phyloP scores from a whole-genome alignment of 345 rosid species.

The Firmiana major region DNA sequence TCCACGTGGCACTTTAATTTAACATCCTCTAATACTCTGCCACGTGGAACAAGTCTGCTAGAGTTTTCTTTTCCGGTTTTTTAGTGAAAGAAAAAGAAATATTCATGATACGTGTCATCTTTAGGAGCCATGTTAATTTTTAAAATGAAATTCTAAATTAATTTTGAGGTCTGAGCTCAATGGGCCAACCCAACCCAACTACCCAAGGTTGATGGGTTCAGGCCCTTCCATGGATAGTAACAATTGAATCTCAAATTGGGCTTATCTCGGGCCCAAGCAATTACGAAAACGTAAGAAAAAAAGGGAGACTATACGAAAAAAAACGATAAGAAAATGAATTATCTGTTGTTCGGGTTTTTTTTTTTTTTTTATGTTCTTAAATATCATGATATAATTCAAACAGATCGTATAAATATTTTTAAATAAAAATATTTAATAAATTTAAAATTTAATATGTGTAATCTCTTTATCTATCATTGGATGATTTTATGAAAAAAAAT shows the following conservation, averaged over 20 bases:
- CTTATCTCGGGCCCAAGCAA: neutral
- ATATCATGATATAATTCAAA: too few relatives aligned
- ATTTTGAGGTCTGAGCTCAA: neutral
- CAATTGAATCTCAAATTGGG: neutral
- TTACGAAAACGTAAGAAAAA: too few relatives aligned
- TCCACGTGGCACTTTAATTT: neutral
- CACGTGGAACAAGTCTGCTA: neutral
- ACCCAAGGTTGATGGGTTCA: neutral
- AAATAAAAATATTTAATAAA: too few relatives aligned
- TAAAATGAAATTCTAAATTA: neutral
- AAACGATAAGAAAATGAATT: too few relatives aligned
- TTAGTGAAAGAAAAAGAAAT: too few relatives aligned
- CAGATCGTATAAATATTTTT: too few relatives aligned
- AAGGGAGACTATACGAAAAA: too few relatives aligned
- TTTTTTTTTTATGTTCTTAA: too few relatives aligned
- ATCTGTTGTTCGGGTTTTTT: too few relatives aligned
- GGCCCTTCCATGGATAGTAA: neutral
- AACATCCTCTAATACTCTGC: neutral
- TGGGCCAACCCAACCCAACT: neutral
- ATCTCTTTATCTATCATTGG: too few relatives aligned
- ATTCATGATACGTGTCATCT: neutral
- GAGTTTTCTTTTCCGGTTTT: neutral
- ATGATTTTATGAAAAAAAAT: too few relatives aligned
- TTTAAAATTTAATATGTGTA: too few relatives aligned
- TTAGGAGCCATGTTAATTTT: neutral